phyloP scores from a whole-genome alignment of 768 basidiomycete species.

The Suillus subaureus region DNA sequence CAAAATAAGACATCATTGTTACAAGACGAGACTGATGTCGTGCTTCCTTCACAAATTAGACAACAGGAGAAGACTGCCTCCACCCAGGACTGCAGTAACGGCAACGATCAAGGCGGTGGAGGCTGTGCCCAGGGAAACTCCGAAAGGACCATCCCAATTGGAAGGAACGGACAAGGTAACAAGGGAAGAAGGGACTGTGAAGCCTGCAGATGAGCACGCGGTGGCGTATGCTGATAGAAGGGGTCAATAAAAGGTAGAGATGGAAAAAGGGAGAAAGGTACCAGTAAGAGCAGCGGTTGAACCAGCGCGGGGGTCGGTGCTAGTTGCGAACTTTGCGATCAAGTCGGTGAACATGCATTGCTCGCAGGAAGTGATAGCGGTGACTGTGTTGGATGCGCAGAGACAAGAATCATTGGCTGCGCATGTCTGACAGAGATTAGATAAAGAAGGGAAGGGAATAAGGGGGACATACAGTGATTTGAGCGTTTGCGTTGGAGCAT shows the following conservation, averaged over 20 bases:
- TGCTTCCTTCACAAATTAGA: conserved; percentile 47
- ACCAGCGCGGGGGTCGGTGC: conserved; percentile 57
- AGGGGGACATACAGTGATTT: conserved; percentile 26
- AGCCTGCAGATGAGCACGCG: conserved; percentile 45
- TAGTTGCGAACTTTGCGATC: conserved; percentile 48
- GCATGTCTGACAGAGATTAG: conserved; percentile 45
- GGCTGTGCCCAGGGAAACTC: conserved; percentile 44
- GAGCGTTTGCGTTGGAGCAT: conserved; percentile 28
- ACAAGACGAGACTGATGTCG: background rate
- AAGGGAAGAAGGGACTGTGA: conserved; percentile 40
- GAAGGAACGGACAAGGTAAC: conserved; percentile 48
- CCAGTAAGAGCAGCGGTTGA: conserved; percentile 61
- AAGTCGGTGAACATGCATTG: conserved; percentile 67
- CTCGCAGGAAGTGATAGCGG: conserved; percentile 53
- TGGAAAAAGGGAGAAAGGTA: conserved; percentile 29
- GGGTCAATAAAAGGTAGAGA: conserved; percentile 14
- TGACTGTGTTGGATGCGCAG: conserved; percentile 48
- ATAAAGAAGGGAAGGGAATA: background rate
- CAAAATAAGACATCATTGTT: background rate
- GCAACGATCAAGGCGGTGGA: conserved; percentile 48
- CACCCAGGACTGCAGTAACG: conserved; percentile 48
- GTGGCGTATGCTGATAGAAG: conserved; percentile 51
- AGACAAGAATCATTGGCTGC: conserved; percentile 50
- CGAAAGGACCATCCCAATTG: conserved; percentile 64
- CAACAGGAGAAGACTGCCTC: conserved; percentile 51